These are phyloP conservation scores for Albifimbria verrucaria DNA, from an alignment of 2,329 filamentous ascomycete species.

Conservation along the genomic window DNA sequence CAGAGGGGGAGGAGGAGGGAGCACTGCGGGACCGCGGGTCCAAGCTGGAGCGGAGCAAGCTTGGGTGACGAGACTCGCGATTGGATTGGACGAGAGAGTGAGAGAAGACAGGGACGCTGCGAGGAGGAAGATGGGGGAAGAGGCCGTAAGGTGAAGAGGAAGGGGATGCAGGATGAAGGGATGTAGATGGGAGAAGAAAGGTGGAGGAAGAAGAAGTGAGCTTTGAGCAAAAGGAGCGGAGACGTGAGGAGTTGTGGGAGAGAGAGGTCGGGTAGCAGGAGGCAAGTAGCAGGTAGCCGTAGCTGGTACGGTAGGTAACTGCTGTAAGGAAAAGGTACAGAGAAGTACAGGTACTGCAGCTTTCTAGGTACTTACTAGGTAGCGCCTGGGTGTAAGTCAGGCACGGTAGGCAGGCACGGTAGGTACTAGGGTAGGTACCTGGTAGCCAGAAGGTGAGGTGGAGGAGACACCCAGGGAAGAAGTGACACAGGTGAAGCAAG, in stretches of 20 bases:
- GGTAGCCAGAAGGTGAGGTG: slow-evolving; percentile 7
- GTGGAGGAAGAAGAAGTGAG: slow-evolving; percentile 11
- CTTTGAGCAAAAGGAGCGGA: slow-evolving; percentile 8
- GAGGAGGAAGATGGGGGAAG: slow-evolving; percentile 11
- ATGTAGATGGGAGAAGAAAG: slow-evolving; percentile 12
- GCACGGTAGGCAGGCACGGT: no score
- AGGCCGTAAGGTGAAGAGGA: slow-evolving; percentile 10
- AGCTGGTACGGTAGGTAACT: no score
- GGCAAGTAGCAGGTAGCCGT: no score
- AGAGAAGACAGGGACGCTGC: not conserved
- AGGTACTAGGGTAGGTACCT: not conserved
- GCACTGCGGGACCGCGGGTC: slow-evolving; percentile 2
- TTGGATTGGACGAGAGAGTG: slow-evolving; percentile 6
- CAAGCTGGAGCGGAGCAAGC: not conserved
- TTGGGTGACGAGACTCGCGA: not conserved
- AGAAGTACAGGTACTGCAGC: no score
- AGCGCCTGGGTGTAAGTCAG: no score
- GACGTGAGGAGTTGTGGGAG: slow-evolving; percentile 17
- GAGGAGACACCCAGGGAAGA: no score
- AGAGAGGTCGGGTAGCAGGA: slow-evolving; percentile 18
- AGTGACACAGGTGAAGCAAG: no score
- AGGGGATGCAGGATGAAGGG: slow-evolving; percentile 10
- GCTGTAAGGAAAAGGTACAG: slow-evolving; percentile 13
- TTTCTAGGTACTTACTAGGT: no score
- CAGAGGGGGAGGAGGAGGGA: slow-evolving; percentile 8